Conservation (phyloP, 306 rosid species). For the Quercus dentata region DNA sequence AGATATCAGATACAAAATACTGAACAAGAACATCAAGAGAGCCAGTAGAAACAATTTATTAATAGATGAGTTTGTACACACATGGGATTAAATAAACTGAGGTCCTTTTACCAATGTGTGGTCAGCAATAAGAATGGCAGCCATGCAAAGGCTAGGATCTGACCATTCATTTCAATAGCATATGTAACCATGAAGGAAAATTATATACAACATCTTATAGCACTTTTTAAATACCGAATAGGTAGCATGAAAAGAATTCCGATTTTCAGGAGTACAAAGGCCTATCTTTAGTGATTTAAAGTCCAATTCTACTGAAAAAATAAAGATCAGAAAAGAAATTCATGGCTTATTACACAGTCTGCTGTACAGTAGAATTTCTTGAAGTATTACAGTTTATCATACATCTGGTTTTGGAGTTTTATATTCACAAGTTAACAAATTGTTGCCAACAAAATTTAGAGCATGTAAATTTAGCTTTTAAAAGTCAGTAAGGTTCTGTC, state of each 20-base stretch:
- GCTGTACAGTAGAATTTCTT: background rate
- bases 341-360: background rate
- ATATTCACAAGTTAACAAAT: background rate
- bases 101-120: background rate
- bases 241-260: background rate
- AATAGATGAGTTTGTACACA: background rate
- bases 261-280: background rate
- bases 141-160: background rate
- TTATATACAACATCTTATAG: background rate
- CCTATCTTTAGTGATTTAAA: background rate
- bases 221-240: background rate
- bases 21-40: background rate
- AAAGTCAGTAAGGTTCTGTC: background rate
- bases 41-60: background rate
- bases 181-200: background rate
- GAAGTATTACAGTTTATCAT: background rate
- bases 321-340: background rate
- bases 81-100: background rate
- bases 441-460: background rate
- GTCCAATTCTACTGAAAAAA: background rate
- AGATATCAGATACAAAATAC: background rate
- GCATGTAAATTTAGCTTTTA: background rate
- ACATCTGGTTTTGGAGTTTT: background rate
- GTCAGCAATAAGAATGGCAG: background rate
- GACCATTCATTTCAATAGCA: background rate